Evolutionary conservation across 805 yeast genomes (phyloP), one percentile per base, ranked within the genome.

Genomic region (Limtongia smithiae): DNA sequence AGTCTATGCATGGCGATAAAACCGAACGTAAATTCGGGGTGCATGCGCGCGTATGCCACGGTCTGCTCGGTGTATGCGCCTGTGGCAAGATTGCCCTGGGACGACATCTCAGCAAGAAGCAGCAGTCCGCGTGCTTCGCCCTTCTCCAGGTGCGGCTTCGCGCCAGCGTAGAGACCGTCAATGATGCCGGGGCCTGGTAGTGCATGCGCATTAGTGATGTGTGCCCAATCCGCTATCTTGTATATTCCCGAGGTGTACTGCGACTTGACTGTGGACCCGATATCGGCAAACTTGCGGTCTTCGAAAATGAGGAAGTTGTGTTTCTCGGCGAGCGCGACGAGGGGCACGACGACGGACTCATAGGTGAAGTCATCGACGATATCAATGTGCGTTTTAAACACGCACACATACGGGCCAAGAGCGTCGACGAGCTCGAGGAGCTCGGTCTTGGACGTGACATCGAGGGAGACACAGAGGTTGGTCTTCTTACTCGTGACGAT

Each of bases 231-330:
- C 12, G 95, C 93, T 54, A 91, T 91, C 64, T 79, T 81, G 72
- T 80, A 89, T 9, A 87, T 83, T 38, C 98, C 98, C 33, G 94
- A 87, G 28, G 85, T 73, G 68, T 91, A 93, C 69, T 93, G 98
- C 38, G 87, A 78, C 70, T 91, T 90, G 46, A 93, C 98, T 1
- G 98, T 93, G 64, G 90, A 88, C 15, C 99, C 99, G 61, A 93
- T 93, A 68, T 93, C 99, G 21, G 99, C 98, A 69, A 93, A 93
- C 71, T 93, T 93, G 57, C 99, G 78, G 70, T 93, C 99, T 71
- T 93, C 99, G 65, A 93, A 93, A 58, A 93, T 83, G 75, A 93
- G 71, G 63, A 93, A 93, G 57, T 84, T 80, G 71, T 90, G 91
- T 64, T 89, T 88, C 60, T 79, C 71, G 18, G 96, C 79, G 28